Conservation (phyloP, 2,329 filamentous ascomycete genomes). For the Botrytis fabae region DNA sequence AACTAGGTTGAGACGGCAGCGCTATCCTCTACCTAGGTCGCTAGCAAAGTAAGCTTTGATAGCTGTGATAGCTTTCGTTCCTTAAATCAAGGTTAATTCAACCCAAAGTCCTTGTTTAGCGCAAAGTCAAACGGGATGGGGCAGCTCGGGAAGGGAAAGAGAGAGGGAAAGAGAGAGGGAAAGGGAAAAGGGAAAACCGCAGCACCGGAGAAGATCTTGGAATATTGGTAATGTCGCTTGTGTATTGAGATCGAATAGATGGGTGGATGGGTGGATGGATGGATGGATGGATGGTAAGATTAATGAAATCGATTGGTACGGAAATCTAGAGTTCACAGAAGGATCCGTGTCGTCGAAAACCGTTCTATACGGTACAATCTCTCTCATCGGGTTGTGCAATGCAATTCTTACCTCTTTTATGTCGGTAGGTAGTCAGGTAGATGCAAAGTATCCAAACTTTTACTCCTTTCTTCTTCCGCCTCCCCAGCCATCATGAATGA, state of each 20-base stretch:
- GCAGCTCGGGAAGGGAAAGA: not conserved
- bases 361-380: not conserved
- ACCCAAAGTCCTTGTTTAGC: not conserved
- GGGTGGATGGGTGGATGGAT: not conserved
- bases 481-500: conserved; percentile 12
- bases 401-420: not conserved
- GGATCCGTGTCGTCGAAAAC: not conserved
- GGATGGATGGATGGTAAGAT: not conserved
- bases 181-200: not conserved
- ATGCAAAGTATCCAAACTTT: not conserved
- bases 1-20: not conserved
- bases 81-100: conserved; percentile 6
- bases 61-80: not conserved
- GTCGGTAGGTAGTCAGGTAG: too few species aligned
- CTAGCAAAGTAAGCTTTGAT: not conserved
- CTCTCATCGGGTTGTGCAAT: not conserved
- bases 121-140: not conserved
- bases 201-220: not conserved
- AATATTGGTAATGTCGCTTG: not conserved
- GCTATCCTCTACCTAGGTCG: not conserved
- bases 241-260: not conserved
- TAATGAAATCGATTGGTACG: not conserved
- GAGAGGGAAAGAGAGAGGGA: not conserved
- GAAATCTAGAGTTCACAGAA: not conserved
- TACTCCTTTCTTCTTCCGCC: conserved; percentile 3